These are phyloP conservation scores for Nosema muscidifuracis DNA, from an alignment of 371 early-diverging fungal genomes.

Conservation along the genomic window DNA sequence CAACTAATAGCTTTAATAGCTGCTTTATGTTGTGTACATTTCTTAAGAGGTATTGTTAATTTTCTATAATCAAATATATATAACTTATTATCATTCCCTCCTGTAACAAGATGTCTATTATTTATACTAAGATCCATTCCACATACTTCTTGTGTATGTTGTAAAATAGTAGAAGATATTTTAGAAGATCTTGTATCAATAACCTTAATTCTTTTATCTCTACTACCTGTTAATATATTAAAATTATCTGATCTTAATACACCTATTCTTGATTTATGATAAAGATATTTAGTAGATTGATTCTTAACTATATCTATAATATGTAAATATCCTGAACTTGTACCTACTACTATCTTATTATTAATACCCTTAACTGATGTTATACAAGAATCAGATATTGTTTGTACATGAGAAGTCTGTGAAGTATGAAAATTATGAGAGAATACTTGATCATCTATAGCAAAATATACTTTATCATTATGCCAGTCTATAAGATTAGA, in stretches of 20 bases:
- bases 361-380: conserved; percentile 53
- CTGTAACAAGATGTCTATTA: conserved; percentile 54
- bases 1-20: conserved; percentile 62
- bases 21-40: conserved; percentile 58
- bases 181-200: conserved; percentile 54
- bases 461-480: conserved; percentile 55
- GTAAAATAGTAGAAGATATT: conserved; percentile 16
- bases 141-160: conserved; percentile 63
- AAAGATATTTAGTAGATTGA: conserved; percentile 20
- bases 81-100: conserved; percentile 64
- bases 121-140: conserved; percentile 53
- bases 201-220: conserved; percentile 59
- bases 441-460: conserved; percentile 51
- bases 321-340: conserved; percentile 26
- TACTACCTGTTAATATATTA: conserved; percentile 57
- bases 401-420: conserved; percentile 34
- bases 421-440: conserved; percentile 55
- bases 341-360: conserved; percentile 46
- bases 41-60: conserved; percentile 15
- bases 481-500: conserved; percentile 62
- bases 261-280: conserved; percentile 60
- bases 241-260: conserved; percentile 51
- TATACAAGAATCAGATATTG: conserved; percentile 28
- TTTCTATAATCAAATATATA: conserved; percentile 58
- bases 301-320: conserved; percentile 19